Evolutionary conservation across 2,329 filamentous ascomycete genomes (phyloP).

Genomic region (Raffaelea albimanens): DNA sequence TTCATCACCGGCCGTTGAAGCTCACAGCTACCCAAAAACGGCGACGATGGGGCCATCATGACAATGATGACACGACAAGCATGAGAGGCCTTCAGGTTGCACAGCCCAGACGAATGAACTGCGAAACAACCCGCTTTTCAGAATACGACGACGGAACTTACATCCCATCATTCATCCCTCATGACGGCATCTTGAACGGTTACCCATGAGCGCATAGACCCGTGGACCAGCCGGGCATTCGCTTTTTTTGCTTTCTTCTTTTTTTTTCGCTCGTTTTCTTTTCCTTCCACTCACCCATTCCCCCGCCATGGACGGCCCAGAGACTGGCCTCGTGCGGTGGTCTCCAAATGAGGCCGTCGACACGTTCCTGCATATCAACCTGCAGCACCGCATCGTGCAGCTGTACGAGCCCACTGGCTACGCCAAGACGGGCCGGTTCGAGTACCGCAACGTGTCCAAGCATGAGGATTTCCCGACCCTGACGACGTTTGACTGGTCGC

Average conservation of each 20-base stretch:
- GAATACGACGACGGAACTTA: too few relatives aligned
- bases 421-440: slow-evolving; percentile 46
- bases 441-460: slow-evolving; percentile 46
- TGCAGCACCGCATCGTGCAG: slow-evolving; percentile 54
- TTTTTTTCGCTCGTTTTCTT: background rate
- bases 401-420: slow-evolving; percentile 53
- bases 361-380: slow-evolving; percentile 55
- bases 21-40: too few relatives aligned
- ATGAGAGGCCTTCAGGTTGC: too few relatives aligned
- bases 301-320: slow-evolving; percentile 44
- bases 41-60: too few relatives aligned
- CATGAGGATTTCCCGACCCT: slow-evolving; percentile 56
- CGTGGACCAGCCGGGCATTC: too few relatives aligned
- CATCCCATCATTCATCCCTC: too few relatives aligned
- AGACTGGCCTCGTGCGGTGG: slow-evolving; percentile 58
- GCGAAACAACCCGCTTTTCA: too few relatives aligned
- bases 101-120: too few relatives aligned
- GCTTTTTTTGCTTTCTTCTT: background rate
- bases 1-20: too few relatives aligned
- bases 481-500: slow-evolving; percentile 60
- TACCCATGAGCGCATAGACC: too few relatives aligned
- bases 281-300: background rate
- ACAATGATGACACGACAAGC: too few relatives aligned
- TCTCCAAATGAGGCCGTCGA: slow-evolving; percentile 49
- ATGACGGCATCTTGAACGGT: too few relatives aligned